These are phyloP conservation scores for Thecaphora thlaspeos DNA, from an alignment of 1,284 basidiomycete genomes.

Conservation along the genomic window DNA sequence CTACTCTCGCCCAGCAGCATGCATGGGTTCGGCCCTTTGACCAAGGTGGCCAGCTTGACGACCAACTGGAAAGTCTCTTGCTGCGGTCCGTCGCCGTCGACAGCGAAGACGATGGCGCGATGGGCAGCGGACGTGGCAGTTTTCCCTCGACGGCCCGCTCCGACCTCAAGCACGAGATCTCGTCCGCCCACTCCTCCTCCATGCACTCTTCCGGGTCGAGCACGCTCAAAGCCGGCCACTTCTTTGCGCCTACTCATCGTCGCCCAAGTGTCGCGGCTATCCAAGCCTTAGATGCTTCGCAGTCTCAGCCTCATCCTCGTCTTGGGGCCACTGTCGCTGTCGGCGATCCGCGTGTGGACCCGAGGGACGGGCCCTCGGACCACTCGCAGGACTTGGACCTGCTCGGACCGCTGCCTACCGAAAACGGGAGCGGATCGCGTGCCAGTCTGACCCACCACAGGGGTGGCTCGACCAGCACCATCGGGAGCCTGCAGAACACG, in stretches of 20 bases:
- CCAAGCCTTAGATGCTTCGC: neutral
- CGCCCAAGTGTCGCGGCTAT: neutral
- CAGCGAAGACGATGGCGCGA: neutral
- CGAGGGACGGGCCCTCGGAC: too few relatives aligned
- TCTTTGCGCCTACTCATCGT: neutral
- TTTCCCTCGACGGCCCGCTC: conserved; percentile 20
- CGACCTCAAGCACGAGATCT: conserved; percentile 24
- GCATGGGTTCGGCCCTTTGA: neutral
- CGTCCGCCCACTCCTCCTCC: conserved; percentile 22
- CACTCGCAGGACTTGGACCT: neutral
- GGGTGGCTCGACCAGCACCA: neutral
- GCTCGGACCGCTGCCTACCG: neutral
- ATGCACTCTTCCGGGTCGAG: conserved; percentile 13
- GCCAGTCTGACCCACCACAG: neutral
- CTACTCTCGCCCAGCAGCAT: neutral
- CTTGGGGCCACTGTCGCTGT: too few relatives aligned
- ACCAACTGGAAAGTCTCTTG: neutral
- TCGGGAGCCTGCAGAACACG: neutral
- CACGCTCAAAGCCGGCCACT: conserved; percentile 12
- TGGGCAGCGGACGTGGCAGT: neutral
- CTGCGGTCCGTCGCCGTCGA: neutral
- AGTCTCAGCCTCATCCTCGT: neutral
- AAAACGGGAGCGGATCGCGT: neutral
- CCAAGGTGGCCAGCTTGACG: neutral
- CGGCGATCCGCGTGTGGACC: too few relatives aligned